These are phyloP conservation scores for barrel medic (Medicago truncatula) DNA, from an alignment of 306 rosid species.

Conservation along the genomic window DNA sequence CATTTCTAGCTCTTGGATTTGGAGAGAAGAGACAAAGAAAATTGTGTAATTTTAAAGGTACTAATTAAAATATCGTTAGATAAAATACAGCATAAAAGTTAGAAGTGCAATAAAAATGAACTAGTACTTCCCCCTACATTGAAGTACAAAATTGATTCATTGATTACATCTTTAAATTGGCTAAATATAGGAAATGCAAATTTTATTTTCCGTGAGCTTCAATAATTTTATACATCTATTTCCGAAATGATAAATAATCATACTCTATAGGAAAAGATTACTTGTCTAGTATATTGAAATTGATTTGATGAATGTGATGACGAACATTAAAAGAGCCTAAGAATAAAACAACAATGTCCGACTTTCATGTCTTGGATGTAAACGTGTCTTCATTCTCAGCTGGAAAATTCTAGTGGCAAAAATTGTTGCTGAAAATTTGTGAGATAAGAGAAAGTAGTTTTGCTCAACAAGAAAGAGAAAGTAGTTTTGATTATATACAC, in stretches of 20 bases:
- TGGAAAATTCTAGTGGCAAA: not conserved
- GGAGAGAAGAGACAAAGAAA: no score
- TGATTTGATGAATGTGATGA: not conserved
- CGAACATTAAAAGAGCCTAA: not conserved
- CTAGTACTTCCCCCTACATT: no score
- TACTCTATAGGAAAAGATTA: no score
- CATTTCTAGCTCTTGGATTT: no score
- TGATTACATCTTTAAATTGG: not conserved
- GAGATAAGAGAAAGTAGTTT: not conserved
- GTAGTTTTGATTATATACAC: slow-evolving; percentile 17
- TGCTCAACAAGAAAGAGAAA: not conserved
- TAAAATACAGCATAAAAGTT: not conserved
- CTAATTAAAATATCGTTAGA: no score
- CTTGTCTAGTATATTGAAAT: no score
- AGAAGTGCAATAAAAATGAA: not conserved
- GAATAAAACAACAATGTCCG: not conserved
- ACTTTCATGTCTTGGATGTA: not conserved
- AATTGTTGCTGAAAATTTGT: no score
- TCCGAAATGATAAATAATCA: no score
- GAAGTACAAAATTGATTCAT: not conserved
- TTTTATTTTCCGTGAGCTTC: no score
- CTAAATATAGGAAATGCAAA: no score
- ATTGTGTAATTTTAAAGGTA: no score
- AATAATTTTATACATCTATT: no score
- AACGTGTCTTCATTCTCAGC: not conserved